phyloP scores from a whole-genome alignment of 2,329 filamentous ascomycete genomes.

The Fusarium nisikadoi region DNA sequence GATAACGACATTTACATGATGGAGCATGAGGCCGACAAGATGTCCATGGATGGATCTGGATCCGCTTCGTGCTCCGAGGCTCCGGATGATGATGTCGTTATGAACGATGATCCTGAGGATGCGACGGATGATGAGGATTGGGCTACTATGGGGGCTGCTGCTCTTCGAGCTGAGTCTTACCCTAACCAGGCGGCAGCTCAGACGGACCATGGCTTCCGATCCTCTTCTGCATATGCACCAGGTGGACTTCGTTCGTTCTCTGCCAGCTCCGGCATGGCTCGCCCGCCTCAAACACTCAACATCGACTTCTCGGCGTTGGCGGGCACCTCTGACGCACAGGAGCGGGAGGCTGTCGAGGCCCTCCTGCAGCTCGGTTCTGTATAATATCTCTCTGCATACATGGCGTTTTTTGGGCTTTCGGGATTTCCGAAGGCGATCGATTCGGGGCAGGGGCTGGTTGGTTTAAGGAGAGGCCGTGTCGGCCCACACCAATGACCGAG shows the following conservation, averaged over 20 bases:
- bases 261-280: conserved; percentile 62
- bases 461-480: conserved; percentile 47
- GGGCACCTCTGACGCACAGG: conserved; percentile 72
- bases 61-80: conserved; percentile 83
- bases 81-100: conserved; percentile 71
- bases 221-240: conserved; percentile 60
- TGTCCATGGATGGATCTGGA: conserved; percentile 81
- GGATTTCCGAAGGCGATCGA: conserved; percentile 36
- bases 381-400: conserved; percentile 67
- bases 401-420: conserved; percentile 58
- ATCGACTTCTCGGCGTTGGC: conserved; percentile 64
- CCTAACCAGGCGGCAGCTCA: conserved; percentile 66
- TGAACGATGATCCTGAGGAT: conserved; percentile 83
- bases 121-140: conserved; percentile 97
- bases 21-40: conserved; percentile 91
- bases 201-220: conserved; percentile 57
- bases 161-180: conserved; percentile 76
- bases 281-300: conserved; percentile 61
- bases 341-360: conserved; percentile 84
- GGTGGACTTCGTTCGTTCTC: conserved; percentile 62
- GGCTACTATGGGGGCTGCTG: conserved; percentile 87
- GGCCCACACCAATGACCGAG: conserved; percentile 44
- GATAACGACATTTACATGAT: conserved; percentile 73
- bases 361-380: conserved; percentile 83
- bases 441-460: conserved; percentile 48